Evolutionary conservation across 352 stramenopile species (phyloP).

Genomic region (Phytophthora pisi): DNA sequence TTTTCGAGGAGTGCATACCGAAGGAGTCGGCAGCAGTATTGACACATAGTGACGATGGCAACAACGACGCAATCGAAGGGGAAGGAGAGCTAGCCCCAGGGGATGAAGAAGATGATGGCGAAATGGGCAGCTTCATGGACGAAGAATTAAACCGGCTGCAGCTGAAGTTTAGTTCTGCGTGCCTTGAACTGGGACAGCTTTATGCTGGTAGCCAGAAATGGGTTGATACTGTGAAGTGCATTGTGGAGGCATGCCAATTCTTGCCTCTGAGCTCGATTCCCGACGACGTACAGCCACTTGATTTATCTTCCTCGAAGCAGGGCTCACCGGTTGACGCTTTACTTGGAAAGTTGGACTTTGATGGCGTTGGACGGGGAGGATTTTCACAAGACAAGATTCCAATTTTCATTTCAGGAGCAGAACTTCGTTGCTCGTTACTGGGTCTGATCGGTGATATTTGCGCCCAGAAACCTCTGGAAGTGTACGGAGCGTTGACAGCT

Average conservation of each 20-base stretch:
- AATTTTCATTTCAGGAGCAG: conserved; percentile 51
- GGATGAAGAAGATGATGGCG: conserved; percentile 38
- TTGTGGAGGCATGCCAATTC: conserved; percentile 60
- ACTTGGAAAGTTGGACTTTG: conserved; percentile 69
- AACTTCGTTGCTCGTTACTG: conserved; percentile 70
- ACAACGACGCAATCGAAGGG: conserved; percentile 20
- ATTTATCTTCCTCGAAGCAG: conserved; percentile 21
- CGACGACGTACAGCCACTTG: conserved; percentile 32
- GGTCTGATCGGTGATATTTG: conserved; percentile 76
- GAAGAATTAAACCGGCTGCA: conserved; percentile 76
- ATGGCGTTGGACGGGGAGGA: conserved; percentile 52
- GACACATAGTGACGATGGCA: conserved; percentile 36
- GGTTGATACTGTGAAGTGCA: conserved; percentile 40
- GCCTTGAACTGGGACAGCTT: conserved; percentile 58
- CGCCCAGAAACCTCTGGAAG: conserved; percentile 41
- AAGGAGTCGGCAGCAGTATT: conserved; percentile 35
- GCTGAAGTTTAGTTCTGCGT: conserved; percentile 80
- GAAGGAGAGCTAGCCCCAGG: conserved; percentile 20
- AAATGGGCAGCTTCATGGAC: conserved; percentile 77
- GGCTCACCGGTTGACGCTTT: conserved; percentile 44
- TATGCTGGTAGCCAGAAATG: conserved; percentile 47
- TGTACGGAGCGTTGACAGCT: conserved; percentile 28
- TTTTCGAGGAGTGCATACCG: conserved; percentile 74
- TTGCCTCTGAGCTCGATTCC: conserved; percentile 45
- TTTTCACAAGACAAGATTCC: conserved; percentile 32